phyloP scores from a whole-genome alignment of 345 rosid genomes.

The Eucalyptus pauciflora region DNA sequence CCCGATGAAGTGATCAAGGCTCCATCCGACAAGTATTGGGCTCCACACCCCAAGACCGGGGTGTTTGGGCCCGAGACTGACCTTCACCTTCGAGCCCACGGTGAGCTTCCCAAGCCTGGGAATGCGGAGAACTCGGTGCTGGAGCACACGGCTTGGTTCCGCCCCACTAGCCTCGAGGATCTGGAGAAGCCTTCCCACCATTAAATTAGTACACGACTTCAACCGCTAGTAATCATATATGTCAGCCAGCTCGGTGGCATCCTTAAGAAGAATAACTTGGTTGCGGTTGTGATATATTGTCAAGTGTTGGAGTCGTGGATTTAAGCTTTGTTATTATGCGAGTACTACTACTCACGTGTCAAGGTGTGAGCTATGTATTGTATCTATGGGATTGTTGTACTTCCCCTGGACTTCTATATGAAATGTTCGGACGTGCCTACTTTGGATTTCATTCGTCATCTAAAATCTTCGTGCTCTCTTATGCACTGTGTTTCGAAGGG shows the following conservation, averaged over 20 bases:
- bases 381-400: not conserved
- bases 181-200: constrained; percentile 46
- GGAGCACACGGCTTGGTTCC: constrained; percentile 94
- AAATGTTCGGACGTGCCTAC: not conserved
- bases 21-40: constrained; percentile 74
- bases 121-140: constrained; percentile 10
- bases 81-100: constrained; percentile 2
- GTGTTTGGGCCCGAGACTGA: constrained; percentile 71
- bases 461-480: not conserved
- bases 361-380: not conserved
- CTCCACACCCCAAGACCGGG: constrained; percentile 90
- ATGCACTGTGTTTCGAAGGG: not conserved
- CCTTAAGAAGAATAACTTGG: not conserved
- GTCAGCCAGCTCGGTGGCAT: not conserved
- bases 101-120: not conserved
- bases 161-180: constrained; percentile 89
- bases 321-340: not conserved
- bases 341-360: not conserved
- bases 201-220: not conserved
- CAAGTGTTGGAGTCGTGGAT: not conserved
- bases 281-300: not conserved
- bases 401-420: not conserved
- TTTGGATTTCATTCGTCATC: not conserved
- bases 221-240: not conserved
- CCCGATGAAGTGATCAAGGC: constrained; percentile 66